These are phyloP conservation scores for Miamiensis avidus DNA, from an alignment of 169 alveolate genomes.

Conservation along the genomic window DNA sequence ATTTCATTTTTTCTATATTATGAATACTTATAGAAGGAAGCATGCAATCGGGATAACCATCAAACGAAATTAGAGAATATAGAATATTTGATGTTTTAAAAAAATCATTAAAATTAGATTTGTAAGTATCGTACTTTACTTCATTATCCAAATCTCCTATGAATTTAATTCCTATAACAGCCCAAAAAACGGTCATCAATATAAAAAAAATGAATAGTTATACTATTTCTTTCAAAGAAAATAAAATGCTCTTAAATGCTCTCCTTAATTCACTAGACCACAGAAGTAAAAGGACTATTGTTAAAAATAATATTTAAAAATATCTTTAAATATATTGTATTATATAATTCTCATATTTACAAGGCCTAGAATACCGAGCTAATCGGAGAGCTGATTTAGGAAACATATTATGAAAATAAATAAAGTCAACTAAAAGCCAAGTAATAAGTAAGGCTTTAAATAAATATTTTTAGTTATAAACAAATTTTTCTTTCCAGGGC, in stretches of 20 bases:
- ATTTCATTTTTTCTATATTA: too few species aligned
- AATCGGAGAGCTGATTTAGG: background rate
- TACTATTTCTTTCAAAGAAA: conserved; percentile 12
- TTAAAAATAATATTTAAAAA: background rate
- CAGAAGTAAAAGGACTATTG: conserved; percentile 11
- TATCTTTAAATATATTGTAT: background rate
- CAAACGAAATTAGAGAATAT: conserved; percentile 21
- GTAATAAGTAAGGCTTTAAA: background rate
- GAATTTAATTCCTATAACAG: conserved; percentile 10
- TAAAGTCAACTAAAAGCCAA: background rate
- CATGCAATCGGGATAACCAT: conserved; percentile 21
- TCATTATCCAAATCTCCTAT: conserved; percentile 5
- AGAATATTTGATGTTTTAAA: conserved; percentile 4
- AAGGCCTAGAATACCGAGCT: conserved; percentile 7
- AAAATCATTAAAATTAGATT: conserved; percentile 9
- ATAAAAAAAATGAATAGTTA: background rate
- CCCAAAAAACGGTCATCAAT: conserved; percentile 16
- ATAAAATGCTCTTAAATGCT: conserved; percentile 2
- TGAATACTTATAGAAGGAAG: conserved; percentile 9
- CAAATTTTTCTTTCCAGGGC: background rate
- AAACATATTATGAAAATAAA: background rate
- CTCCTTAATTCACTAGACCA: conserved; percentile 15
- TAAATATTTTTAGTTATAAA: background rate
- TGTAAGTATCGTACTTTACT: background rate
- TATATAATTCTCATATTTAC: background rate